Base-by-base conservation (phyloP, 441 rosid genomes). In the Sinapis alba region DNA sequence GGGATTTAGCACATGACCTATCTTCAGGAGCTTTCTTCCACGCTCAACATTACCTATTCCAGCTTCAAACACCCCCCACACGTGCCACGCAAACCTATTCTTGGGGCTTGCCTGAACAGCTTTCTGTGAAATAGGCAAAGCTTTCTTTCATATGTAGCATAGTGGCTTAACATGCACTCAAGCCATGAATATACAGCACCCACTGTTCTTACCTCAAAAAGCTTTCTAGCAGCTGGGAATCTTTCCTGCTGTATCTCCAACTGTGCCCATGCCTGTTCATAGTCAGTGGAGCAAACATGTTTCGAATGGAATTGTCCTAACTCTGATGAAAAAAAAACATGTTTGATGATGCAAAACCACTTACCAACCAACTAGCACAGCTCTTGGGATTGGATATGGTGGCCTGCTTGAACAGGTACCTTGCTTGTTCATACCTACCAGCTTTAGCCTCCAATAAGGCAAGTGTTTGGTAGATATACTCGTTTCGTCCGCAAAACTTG, bases 291-390 rank as follows among this genome's bases (percentile, higher is more conserved):
- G 20, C 51, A 15, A 71, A 50, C 68, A 60, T 47, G 36, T 10
- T 34, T 9, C 7, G 36, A 32, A 18, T 67, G 68, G 23, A 9
- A 62, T n/a, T 62, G 15, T 38, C 62, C 41, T 36, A 68, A 7
- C 54, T 47, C 62, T 18, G 11, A 51, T 62, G 19, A 21, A 7
- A 63, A 28, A 28, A 0, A 36, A 59, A 26, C 34, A 59, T 41
- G 53, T 43, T 15, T 71, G 34, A 77, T 32, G 75, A 47, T 66
- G 23, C 43, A 34, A 65, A 83, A 76, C 60, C 9, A 89, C 93
- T 91, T 87, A 95, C 99, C 74, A 95, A 89, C 99, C 99, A 95
- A 85, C 99, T 91, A 32, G 99, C 98, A 61, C 98, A 93, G 82
- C 99, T 95, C 75, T 82, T 95, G 0, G 95, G 88, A 77, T 95